Percentiles rank a stretch among this genome's conserved stretches.
phyloP scores from a whole-genome alignment of 805 yeast species.

The Metschnikowia lunata region DNA sequence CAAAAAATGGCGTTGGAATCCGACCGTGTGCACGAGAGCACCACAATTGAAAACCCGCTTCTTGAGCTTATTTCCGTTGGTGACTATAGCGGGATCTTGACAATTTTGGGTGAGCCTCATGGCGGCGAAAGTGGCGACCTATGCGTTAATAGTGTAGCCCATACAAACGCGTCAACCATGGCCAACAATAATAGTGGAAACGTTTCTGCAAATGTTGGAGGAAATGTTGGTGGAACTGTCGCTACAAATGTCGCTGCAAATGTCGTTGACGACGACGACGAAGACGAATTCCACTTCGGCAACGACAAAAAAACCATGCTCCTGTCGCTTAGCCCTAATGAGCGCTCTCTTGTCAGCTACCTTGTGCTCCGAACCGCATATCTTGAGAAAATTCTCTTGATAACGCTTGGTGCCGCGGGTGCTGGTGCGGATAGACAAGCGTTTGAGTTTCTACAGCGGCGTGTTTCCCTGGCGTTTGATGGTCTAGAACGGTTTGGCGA shows the following conservation, averaged over 20 bases:
- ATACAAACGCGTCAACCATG: too few species aligned
- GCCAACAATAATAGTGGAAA: too few species aligned
- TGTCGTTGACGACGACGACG: too few species aligned
- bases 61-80: slow-evolving; percentile 7
- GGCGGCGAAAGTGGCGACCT: neutral
- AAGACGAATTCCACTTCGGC: too few species aligned
- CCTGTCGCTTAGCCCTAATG: slow-evolving; percentile 1
- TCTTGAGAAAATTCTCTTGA: slow-evolving; percentile 9
- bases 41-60: neutral
- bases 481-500: neutral
- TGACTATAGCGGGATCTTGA: neutral
- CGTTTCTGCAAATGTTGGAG: too few species aligned
- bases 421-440: slow-evolving; percentile 1
- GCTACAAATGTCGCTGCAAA: too few species aligned
- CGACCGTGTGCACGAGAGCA: neutral
- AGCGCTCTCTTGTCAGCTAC: slow-evolving; percentile 8
- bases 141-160: neutral
- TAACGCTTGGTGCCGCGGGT: slow-evolving; percentile 1
- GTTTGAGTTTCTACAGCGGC: slow-evolving; percentile 4
- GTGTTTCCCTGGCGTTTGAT: slow-evolving; percentile 4
- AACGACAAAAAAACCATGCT: neutral
- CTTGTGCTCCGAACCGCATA: slow-evolving; percentile 9
- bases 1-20: slow-evolving; percentile 3
- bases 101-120: neutral
- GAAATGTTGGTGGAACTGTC: too few species aligned